Evolutionary conservation across 495 filamentous ascomycete genomes (phyloP).

Genomic region (Penicillium daleae): DNA sequence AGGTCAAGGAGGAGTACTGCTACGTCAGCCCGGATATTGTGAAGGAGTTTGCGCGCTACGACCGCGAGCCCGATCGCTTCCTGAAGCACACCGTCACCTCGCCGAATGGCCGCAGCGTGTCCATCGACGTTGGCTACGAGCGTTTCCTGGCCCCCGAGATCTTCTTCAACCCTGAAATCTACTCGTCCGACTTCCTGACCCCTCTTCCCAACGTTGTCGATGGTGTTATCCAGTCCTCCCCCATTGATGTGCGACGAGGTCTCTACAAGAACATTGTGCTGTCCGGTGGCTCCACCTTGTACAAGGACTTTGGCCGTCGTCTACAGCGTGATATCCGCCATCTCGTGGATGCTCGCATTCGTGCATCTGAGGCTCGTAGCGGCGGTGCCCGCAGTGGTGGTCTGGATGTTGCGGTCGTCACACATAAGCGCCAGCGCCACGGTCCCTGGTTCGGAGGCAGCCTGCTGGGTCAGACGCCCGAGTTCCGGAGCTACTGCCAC

Average conservation of each 20-base stretch:
- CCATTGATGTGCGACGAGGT: constrained; percentile 94
- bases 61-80: constrained; percentile 88
- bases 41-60: constrained; percentile 93
- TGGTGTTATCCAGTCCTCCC: constrained; percentile 93
- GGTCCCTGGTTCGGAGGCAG: constrained; percentile 98
- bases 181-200: constrained; percentile 96
- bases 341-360: constrained; percentile 87
- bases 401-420: constrained; percentile 93
- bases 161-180: constrained; percentile 99
- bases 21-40: constrained; percentile 98
- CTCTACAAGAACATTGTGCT: constrained; percentile 99
- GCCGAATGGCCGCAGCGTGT: constrained; percentile 82
- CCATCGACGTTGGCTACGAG: constrained; percentile 94
- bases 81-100: constrained; percentile 83
- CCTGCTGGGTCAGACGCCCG: constrained; percentile 95
- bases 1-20: constrained; percentile 97
- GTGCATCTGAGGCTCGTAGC: constrained; percentile 86
- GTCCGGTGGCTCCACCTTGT: constrained; percentile 93
- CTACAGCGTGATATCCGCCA: constrained; percentile 96
- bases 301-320: constrained; percentile 95
- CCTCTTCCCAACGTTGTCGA: constrained; percentile 93
- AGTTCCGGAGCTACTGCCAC: constrained; percentile 98
- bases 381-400: constrained; percentile 81
- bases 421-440: constrained; percentile 93
- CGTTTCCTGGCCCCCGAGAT: constrained; percentile 98